Evolutionary conservation across 2,329 filamentous ascomycete species (phyloP), one percentile per base, ranked within the genome.

Genomic region (Penicillium concentricum): DNA sequence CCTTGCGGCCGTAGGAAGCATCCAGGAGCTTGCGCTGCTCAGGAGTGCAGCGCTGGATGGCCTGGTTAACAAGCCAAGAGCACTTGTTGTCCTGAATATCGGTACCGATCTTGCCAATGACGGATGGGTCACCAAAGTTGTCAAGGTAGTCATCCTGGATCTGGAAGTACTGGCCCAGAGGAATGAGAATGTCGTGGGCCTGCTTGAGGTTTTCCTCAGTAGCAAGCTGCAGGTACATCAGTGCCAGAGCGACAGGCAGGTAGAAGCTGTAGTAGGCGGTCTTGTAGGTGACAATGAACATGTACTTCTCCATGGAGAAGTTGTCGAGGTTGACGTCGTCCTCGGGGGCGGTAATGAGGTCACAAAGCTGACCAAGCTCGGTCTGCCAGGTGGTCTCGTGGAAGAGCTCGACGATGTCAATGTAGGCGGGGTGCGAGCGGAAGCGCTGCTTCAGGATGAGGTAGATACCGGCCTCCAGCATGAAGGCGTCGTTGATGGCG

Each of bases 31-130:
- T 83, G 72, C 92, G 87, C 83, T 99, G 94, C 74, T 93, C 91
- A 1, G 91, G 87, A 2, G 84, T 92, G 63, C 85, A 89, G 61
- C 88, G 84, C 74, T 87, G 83, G 58, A 99, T 82, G 45, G 94
- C 94, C 78, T 96, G 88, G 84, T 99, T 99, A 77, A 99, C 85
- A 58, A 99, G 81, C 94, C 94, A 99, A 41, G 91, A 95, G 84
- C 94, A 99, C 84, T 99, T 99, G 85, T 99, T 99, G 81, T 99
- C 94, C 83, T 92, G 88, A 76, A 99, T 99, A 72, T 99, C 94
- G 59, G 94, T 99, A 65, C 94, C 94, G 64, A 97, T 96, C 86
- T 99, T 99, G 77, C 94, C 94, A 74, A 99, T 94, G 71, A 92
- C 85, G 70, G 91, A 86, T 38, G 94, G 92, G 67, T 93, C 87